phyloP scores from a whole-genome alignment of 1,284 basidiomycete genomes.

The Cryptococcus sp. region DNA sequence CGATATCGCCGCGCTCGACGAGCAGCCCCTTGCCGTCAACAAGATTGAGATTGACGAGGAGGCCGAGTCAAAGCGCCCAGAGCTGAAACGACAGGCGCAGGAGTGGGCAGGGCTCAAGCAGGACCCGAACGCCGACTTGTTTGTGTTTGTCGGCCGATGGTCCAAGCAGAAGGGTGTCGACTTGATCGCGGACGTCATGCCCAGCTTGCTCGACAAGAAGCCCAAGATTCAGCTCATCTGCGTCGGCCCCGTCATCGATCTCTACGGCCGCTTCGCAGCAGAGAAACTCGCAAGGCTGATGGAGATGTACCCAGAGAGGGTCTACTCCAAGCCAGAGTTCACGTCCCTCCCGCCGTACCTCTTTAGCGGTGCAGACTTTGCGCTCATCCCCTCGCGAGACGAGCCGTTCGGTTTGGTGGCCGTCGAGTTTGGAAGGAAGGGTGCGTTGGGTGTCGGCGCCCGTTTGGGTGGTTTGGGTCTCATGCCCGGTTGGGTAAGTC shows the following conservation, averaged over 20 bases:
- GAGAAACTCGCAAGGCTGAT: constrained; percentile 86
- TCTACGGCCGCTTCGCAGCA: constrained; percentile 89
- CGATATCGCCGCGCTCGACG: constrained; percentile 86
- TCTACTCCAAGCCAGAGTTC: constrained; percentile 90
- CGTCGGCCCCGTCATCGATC: constrained; percentile 88
- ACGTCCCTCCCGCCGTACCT: constrained; percentile 87
- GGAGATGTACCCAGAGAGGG: constrained; percentile 89
- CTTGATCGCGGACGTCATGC: constrained; percentile 90
- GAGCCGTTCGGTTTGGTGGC: constrained; percentile 92
- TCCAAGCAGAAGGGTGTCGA: constrained; percentile 96
- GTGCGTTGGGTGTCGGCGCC: constrained; percentile 87
- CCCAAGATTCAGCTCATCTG: constrained; percentile 78
- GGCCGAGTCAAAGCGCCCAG: constrained; percentile 83
- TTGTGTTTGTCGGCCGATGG: constrained; percentile 94
- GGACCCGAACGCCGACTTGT: constrained; percentile 80
- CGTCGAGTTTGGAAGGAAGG: constrained; percentile 91
- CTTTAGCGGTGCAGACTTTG: constrained; percentile 90
- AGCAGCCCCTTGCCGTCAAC: constrained; percentile 65
- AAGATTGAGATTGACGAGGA: constrained; percentile 72
- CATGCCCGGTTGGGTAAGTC: constrained; percentile 93
- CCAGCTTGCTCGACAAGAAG: constrained; percentile 77
- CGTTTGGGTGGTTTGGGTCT: constrained; percentile 88
- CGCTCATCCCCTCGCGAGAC: constrained; percentile 87
- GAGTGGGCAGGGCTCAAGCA: constrained; percentile 90
- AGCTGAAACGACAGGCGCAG: constrained; percentile 82